A percentile compares a stretch with the other conserved stretches of the same genome.
Conservation (phyloP, 208 protist species). For the Leishmania turanica region DNA sequence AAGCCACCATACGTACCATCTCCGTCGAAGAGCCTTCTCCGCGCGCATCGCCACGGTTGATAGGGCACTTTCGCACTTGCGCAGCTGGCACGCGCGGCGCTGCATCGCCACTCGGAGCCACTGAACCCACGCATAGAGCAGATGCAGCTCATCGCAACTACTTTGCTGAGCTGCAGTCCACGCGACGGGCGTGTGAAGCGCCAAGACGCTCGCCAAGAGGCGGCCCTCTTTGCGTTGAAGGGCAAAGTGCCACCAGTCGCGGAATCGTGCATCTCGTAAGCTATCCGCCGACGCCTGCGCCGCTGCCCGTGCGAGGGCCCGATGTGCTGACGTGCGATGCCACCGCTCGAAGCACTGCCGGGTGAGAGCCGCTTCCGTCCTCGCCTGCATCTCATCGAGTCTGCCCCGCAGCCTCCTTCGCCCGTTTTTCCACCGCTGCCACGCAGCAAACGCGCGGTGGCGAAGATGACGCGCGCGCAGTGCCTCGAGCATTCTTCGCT, state of each 20-base stretch:
- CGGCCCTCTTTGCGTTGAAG: background rate
- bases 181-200: slow-evolving; percentile 4
- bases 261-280: background rate
- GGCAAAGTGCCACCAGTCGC: background rate
- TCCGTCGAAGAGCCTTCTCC: background rate
- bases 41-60: background rate
- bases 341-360: slow-evolving; percentile 6
- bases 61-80: slow-evolving; percentile 2
- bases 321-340: background rate
- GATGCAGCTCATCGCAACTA: slow-evolving; percentile 6
- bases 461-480: slow-evolving; percentile 6
- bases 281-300: background rate
- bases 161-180: slow-evolving; percentile 1
- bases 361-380: background rate
- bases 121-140: slow-evolving; percentile 27
- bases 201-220: background rate
- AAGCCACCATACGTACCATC: slow-evolving; percentile 20
- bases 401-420: background rate
- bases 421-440: slow-evolving; percentile 7
- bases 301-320: background rate
- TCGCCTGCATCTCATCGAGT: background rate
- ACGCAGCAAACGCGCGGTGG: background rate
- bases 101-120: slow-evolving; percentile 33
- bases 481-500: background rate
- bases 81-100: slow-evolving; percentile 23